Conservation (phyloP, 345 rosid species). For the Ricinus communis region DNA sequence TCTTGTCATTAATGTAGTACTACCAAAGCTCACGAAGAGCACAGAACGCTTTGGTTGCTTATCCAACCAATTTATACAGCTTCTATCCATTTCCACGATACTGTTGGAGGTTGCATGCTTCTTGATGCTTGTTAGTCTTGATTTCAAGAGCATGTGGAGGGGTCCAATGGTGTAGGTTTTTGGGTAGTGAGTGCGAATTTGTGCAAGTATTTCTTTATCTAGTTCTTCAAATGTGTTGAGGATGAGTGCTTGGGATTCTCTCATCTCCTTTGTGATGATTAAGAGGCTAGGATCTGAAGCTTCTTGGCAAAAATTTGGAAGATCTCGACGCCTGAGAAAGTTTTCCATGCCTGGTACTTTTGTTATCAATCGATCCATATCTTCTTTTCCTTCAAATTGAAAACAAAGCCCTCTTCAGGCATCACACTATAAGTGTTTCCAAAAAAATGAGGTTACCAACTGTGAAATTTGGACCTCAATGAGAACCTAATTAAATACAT, state of each 20-base stretch:
- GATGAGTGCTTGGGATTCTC: conserved; percentile 43
- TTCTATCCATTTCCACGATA: conserved; percentile 38
- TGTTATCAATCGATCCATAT: conserved; percentile 42
- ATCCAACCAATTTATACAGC: conserved; percentile 49
- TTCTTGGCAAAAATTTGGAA: conserved; percentile 45
- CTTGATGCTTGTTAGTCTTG: conserved; percentile 19
- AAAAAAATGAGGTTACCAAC: too few relatives aligned
- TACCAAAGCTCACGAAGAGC: conserved; percentile 52
- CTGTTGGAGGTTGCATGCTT: conserved; percentile 18
- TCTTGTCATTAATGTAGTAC: conserved; percentile 15
- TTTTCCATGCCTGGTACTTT: conserved; percentile 47
- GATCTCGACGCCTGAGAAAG: conserved; percentile 48
- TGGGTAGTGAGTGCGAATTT: conserved; percentile 38
- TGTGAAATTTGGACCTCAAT: too few relatives aligned
- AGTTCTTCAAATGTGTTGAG: conserved; percentile 69
- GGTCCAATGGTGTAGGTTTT: conserved; percentile 61
- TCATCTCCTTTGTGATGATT: conserved; percentile 25
- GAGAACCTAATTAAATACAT: too few relatives aligned
- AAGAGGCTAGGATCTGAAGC: conserved; percentile 13
- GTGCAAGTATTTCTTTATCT: conserved; percentile 47
- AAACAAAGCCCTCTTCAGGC: too few relatives aligned
- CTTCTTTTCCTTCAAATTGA: conserved; percentile 32
- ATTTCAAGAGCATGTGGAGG: conserved; percentile 37
- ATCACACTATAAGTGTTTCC: too few relatives aligned
- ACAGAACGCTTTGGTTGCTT: conserved; percentile 36